These are phyloP conservation scores for Candida easanensis DNA, from an alignment of 805 yeast genomes.

Conservation along the genomic window DNA sequence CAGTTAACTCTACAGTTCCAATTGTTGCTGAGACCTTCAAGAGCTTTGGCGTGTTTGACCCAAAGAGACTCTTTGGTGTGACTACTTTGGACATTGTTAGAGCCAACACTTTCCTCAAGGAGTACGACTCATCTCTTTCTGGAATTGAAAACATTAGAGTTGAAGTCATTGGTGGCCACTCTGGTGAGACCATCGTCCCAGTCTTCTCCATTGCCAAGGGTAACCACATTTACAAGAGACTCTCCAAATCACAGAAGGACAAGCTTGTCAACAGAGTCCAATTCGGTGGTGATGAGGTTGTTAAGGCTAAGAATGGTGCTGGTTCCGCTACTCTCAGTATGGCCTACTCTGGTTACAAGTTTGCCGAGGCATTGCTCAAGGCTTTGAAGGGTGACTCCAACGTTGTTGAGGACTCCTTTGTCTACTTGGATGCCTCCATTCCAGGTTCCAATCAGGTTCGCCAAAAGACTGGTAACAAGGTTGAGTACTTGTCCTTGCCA, in stretches of 20 bases:
- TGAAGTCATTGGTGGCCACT: constrained; percentile 86
- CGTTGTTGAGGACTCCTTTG: constrained; percentile 47
- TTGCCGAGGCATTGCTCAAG: constrained; percentile 50
- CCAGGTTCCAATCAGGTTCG: constrained; percentile 25
- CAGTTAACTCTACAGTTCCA: constrained; percentile 92
- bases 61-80: constrained; percentile 78
- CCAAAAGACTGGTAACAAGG: constrained; percentile 21
- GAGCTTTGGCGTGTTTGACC: constrained; percentile 63
- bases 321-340: constrained; percentile 95
- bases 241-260: constrained; percentile 26
- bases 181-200: constrained; percentile 93
- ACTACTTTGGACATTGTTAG: constrained; percentile 86
- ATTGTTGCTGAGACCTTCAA: constrained; percentile 79
- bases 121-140: constrained; percentile 41
- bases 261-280: constrained; percentile 82
- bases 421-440: constrained; percentile 41
- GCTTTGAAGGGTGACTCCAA: constrained; percentile 32
- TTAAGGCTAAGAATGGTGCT: constrained; percentile 88
- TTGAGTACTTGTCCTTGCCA: constrained; percentile 61
- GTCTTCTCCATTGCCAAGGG: constrained; percentile 36
- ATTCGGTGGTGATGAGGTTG: constrained; percentile 97
- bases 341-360: constrained; percentile 91
- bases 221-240: constrained; percentile 14
- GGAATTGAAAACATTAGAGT: constrained; percentile 43
- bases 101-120: constrained; percentile 59